Evolutionary conservation across 129 eudicot species (phyloP), one percentile per base, ranked within the genome.

Genomic region (sunflower (Helianthus annuus)): DNA sequence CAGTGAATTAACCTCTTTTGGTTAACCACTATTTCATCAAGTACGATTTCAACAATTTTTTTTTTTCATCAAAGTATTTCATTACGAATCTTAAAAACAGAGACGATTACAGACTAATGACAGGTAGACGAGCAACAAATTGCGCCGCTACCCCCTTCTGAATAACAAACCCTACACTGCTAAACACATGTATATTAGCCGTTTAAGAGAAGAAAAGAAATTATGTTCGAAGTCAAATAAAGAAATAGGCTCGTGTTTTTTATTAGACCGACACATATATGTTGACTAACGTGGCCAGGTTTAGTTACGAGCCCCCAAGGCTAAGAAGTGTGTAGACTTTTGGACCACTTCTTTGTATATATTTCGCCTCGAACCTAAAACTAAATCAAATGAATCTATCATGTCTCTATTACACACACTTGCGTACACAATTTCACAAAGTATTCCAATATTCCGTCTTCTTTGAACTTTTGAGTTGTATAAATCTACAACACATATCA

Each of bases 261-360:
- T 55, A 9, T 76, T 44, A 66, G 7, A 36, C 59, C 71, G 15
- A 40, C 48, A 39, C 39, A 10, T 58, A 40, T 66, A 29, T 45
- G 36, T 69, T 69, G 36, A 77, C 67, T 39, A 49, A 51, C 71
- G 72, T 70, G 77, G 66, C 58, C 10, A 4, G 13, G 5, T 46
- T 10, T 72, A 60, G 60, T 17, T 10, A 48, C 42, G 10, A 38
- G 44, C 53, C 64, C 19, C 40, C 4, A 56, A 49, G 53, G 3
- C 55, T 42, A 68, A 46, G 34, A 58, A 68, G 38, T 40, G 52
- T 70, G 59, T 62, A 78, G 49, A 22, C 32, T 12, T 42, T 52
- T 10, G 81, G 81, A 70, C 81, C 72, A 70, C 71, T 1, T 22
- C 38, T 5, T 63, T 61, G 81, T 62, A 70, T 27, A 51, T 11